A percentile compares a stretch with the other conserved stretches of the same genome.
These are phyloP conservation scores for Eucalyptus tenuipes DNA, from an alignment of 345 rosid genomes.

Conservation along the genomic window DNA sequence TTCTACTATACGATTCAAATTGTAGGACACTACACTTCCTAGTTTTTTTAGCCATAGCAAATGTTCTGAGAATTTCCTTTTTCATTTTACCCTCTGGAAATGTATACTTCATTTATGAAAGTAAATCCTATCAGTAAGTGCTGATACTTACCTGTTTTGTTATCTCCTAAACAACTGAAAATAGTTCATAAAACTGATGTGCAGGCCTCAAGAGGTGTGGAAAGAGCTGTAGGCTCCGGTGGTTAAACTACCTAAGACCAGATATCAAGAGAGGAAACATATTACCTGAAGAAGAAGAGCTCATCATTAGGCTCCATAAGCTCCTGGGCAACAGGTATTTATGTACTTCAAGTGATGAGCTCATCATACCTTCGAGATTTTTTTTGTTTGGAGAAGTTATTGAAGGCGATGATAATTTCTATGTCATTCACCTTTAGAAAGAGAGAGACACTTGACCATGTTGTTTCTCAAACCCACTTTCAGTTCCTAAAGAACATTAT, in stretches of 20 bases:
- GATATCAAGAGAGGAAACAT: slow-evolving; percentile 6
- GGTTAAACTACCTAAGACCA: slow-evolving; percentile 5
- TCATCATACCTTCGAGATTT: neutral
- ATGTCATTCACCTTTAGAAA: neutral
- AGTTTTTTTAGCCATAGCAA: neutral
- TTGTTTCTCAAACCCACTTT: neutral
- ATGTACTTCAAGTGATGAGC: neutral
- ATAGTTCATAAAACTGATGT: neutral
- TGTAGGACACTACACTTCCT: neutral
- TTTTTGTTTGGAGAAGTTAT: neutral
- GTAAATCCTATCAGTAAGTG: neutral
- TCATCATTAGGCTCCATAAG: slow-evolving; percentile 6
- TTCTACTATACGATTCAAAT: neutral
- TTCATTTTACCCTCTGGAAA: neutral
- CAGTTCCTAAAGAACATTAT: neutral
- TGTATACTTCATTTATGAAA: neutral
- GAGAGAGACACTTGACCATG: neutral
- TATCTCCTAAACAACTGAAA: neutral
- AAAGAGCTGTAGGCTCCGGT: slow-evolving; percentile 5
- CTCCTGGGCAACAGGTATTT: slow-evolving; percentile 1
- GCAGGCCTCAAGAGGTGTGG: slow-evolving; percentile 4
- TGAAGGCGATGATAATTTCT: neutral
- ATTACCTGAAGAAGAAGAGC: slow-evolving; percentile 5
- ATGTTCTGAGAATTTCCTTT: neutral
- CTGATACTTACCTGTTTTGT: neutral